Percentiles rank a stretch among this genome's conserved stretches.
Evolutionary conservation across 192 early-diverging fungal genomes (phyloP).

Genomic region (Oehlia diaphana): DNA sequence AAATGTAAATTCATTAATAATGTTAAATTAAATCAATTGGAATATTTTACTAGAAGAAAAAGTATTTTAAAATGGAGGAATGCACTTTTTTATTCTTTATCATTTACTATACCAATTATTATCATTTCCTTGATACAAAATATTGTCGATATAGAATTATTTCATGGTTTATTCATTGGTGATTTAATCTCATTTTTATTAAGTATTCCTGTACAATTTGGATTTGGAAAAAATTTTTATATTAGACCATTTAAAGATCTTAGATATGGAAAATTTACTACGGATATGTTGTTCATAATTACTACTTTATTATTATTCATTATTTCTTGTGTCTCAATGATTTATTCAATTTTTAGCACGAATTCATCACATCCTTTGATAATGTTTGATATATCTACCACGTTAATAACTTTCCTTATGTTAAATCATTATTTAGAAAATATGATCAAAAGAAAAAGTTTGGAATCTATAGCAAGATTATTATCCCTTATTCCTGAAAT

Average conservation of each 20-base stretch:
- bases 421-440: constrained; percentile 93
- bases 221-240: constrained; percentile 80
- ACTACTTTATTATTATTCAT: constrained; percentile 82
- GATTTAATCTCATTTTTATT: constrained; percentile 68
- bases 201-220: constrained; percentile 92
- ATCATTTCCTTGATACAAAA: constrained; percentile 66
- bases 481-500: constrained; percentile 80
- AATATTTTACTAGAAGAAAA: constrained; percentile 77
- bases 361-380: constrained; percentile 62
- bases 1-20: constrained; percentile 68
- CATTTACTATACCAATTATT: constrained; percentile 81
- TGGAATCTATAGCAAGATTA: constrained; percentile 79
- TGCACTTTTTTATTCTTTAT: constrained; percentile 63
- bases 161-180: constrained; percentile 66
- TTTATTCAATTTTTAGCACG: constrained; percentile 57
- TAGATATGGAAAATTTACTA: constrained; percentile 81
- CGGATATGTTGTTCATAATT: constrained; percentile 88
- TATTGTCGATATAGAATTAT: constrained; percentile 40
- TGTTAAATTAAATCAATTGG: constrained; percentile 71
- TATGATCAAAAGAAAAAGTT: constrained; percentile 90
- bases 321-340: constrained; percentile 77
- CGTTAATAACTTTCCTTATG: constrained; percentile 89
- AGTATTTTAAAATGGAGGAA: constrained; percentile 81
- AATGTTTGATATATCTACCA: constrained; percentile 91
- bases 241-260: constrained; percentile 73